phyloP scores from a whole-genome alignment of 2,329 filamentous ascomycete species.

The Ophiognomonia clavigignenti-juglandacearum region DNA sequence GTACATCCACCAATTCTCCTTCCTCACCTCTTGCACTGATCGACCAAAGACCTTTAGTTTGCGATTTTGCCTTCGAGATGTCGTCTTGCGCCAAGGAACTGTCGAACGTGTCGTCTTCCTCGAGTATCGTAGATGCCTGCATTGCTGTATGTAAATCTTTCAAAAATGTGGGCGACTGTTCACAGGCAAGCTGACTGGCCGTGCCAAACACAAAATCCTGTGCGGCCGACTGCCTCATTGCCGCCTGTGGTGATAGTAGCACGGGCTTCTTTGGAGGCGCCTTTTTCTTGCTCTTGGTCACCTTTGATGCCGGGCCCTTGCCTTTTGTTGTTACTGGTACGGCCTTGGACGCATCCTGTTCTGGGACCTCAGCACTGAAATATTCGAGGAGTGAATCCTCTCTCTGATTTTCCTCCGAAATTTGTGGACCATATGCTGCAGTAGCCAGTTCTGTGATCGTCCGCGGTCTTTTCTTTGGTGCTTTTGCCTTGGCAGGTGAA shows the following conservation, averaged over 20 bases:
- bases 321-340: slow-evolving; percentile 21
- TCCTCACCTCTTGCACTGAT: slow-evolving; percentile 63
- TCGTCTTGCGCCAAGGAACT: slow-evolving; percentile 18
- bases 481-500: slow-evolving; percentile 43
- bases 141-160: slow-evolving; percentile 59
- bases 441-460: slow-evolving; percentile 78
- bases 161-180: slow-evolving; percentile 64
- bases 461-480: slow-evolving; percentile 62
- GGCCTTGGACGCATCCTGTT: slow-evolving; percentile 26
- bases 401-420: slow-evolving; percentile 26
- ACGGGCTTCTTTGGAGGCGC: slow-evolving; percentile 36
- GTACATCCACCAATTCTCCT: slow-evolving; percentile 59
- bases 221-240: slow-evolving; percentile 57
- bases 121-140: slow-evolving; percentile 47
- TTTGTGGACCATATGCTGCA: slow-evolving; percentile 53
- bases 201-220: slow-evolving; percentile 84
- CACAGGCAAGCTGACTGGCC: slow-evolving; percentile 72
- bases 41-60: slow-evolving; percentile 56
- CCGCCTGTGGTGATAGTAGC: slow-evolving; percentile 65
- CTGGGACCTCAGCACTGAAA: slow-evolving; percentile 30
- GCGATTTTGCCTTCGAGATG: slow-evolving; percentile 10
- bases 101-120: slow-evolving; percentile 34
- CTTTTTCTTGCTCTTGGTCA: slow-evolving; percentile 33
- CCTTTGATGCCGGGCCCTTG: slow-evolving; percentile 35
- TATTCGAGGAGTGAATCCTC: slow-evolving; percentile 41